Conservation (phyloP, 495 filamentous ascomycete genomes). For the Polyplosphaeria fusca region DNA sequence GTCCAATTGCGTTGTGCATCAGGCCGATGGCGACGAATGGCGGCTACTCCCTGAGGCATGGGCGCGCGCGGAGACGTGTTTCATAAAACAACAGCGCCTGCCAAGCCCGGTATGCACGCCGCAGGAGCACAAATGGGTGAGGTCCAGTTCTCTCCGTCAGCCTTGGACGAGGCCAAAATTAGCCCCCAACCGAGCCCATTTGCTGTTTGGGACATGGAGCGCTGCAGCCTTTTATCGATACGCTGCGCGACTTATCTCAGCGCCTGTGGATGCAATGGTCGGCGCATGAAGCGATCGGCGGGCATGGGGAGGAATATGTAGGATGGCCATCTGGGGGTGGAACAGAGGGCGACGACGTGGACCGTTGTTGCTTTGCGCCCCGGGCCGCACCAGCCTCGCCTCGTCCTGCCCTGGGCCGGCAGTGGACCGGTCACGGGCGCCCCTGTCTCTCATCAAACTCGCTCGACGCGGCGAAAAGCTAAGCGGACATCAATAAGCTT, state of each 20-base stretch:
- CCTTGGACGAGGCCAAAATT: conserved; percentile 14
- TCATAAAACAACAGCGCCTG: conserved; percentile 24
- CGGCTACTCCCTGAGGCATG: conserved; percentile 14
- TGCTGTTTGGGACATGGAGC: background rate
- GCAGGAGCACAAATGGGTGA: conserved; percentile 10
- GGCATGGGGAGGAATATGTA: background rate
- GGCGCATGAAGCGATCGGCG: conserved; percentile 1
- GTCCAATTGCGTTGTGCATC: conserved; percentile 10
- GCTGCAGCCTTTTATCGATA: conserved; percentile 14
- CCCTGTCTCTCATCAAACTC: background rate
- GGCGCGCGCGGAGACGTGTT: conserved; percentile 22
- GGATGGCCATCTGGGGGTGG: too few species aligned
- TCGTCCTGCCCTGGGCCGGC: too few species aligned
- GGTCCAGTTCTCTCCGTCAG: too few species aligned
- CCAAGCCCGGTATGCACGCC: conserved; percentile 23
- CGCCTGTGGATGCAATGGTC: background rate
- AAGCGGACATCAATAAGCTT: too few species aligned
- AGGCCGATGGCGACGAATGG: conserved; percentile 5
- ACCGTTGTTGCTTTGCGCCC: too few species aligned
- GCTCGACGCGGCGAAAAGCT: too few species aligned
- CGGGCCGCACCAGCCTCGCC: too few species aligned
- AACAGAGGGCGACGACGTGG: too few species aligned
- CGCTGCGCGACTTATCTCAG: background rate
- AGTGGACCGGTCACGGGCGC: too few species aligned
- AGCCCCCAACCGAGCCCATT: conserved; percentile 23